Conservation (phyloP, 2,329 filamentous ascomycete species). For the Helotiales sp. region DNA sequence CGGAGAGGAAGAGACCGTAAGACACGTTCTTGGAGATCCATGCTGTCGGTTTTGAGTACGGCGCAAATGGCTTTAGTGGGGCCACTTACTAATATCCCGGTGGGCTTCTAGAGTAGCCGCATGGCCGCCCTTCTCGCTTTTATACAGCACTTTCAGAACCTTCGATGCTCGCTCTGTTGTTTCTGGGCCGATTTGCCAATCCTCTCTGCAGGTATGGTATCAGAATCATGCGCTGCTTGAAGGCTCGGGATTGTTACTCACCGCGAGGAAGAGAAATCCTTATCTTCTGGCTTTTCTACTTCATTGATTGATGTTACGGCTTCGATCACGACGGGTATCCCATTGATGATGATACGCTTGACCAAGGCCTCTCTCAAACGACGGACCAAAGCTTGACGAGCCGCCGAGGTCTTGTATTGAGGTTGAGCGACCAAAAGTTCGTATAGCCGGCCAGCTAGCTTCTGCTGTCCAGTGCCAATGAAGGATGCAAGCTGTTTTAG, state of each 20-base stretch:
- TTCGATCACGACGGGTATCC: constrained; percentile 60
- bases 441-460: not conserved
- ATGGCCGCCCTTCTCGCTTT: not conserved
- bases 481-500: not conserved
- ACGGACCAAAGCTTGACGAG: not conserved
- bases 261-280: constrained; percentile 40
- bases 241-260: too few species aligned
- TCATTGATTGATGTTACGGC: constrained; percentile 6
- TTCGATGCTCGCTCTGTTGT: not conserved
- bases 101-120: not conserved
- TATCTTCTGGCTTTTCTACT: constrained; percentile 45
- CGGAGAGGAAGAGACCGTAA: constrained; percentile 55
- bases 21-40: constrained; percentile 54
- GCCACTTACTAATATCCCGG: not conserved
- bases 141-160: not conserved
- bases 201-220: constrained; percentile 27
- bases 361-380: constrained; percentile 51
- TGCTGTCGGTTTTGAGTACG: constrained; percentile 22
- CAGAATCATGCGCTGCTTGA: not conserved
- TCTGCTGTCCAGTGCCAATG: not conserved
- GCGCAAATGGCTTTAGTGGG: not conserved
- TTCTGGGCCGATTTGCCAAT: not conserved
- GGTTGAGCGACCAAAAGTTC: not conserved
- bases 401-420: not conserved
- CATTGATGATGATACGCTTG: constrained; percentile 54